Conservation (phyloP, 148 eudicot species). For the Agrostemma githago region DNA sequence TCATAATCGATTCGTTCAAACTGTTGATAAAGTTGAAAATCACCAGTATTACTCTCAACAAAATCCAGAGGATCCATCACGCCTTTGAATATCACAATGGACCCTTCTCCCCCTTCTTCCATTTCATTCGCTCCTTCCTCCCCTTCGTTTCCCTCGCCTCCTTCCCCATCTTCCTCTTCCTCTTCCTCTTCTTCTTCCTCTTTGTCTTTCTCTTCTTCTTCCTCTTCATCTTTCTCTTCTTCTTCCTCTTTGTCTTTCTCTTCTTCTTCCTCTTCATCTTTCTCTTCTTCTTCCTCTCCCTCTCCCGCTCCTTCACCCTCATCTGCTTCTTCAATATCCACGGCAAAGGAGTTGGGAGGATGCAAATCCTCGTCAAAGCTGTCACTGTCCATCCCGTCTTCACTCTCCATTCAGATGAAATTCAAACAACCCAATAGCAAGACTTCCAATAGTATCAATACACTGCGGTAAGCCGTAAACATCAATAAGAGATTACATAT, state of each 20-base stretch:
- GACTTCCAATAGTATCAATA: not conserved
- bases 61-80: slow-evolving; percentile 61
- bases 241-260: slow-evolving; percentile 1
- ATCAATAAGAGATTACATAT: not conserved
- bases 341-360: slow-evolving; percentile 6
- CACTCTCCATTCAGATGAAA: slow-evolving; percentile 22
- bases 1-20: slow-evolving; percentile 58
- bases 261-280: slow-evolving; percentile 19
- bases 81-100: slow-evolving; percentile 38
- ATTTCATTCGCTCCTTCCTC: slow-evolving; percentile 34
- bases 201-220: slow-evolving; percentile 11
- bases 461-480: not conserved
- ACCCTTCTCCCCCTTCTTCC: slow-evolving; percentile 35
- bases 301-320: slow-evolving; percentile 15
- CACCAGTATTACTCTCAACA: slow-evolving; percentile 37
- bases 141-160: slow-evolving; percentile 41
- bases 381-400: slow-evolving; percentile 1
- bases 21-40: slow-evolving; percentile 50
- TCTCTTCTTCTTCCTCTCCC: slow-evolving; percentile 30
- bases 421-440: not conserved
- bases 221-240: slow-evolving; percentile 27
- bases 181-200: slow-evolving; percentile 23
- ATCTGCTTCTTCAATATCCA: not conserved
- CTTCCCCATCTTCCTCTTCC: slow-evolving; percentile 32
- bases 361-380: no score